Base-by-base conservation (phyloP, 495 filamentous ascomycete species). In the Aspergillus nanangensis region DNA sequence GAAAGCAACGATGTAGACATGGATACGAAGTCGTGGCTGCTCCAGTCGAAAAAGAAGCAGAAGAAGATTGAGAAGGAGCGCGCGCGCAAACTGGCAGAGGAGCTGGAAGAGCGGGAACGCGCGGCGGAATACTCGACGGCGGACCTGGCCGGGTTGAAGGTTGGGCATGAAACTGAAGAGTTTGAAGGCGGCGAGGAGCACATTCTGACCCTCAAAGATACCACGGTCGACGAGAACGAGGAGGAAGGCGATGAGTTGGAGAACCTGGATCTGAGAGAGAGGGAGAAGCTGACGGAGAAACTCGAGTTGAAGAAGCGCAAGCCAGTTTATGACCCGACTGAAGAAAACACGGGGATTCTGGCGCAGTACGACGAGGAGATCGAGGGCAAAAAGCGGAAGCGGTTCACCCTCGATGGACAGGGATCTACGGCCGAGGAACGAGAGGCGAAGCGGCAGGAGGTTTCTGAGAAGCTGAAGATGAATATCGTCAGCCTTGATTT, bases 321-420 rank as follows among this genome's bases (percentile, higher is more conserved):
- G 66, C 87, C 87, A 0, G 80, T 82, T 2, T 98, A 98, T 55
- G 86, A 97, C 55, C 90, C 91, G 2, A 72, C 80, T 13, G 81
- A 81, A 44, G 77, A 76, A 42, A 85, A 81, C 40, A 71, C 81
- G 45, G 76, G 72, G 38, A 77, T 98, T 21, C 69, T 98, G 36
- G 76, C 81, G 18, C 89, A 98, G 46, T 98, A 98, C 59, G 93
- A 97, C 53, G 92, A 96, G 57, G 91, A 94, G 56, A 95, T 96
- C 38, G 80, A 88, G 32, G 90, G 90, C 44, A 96, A 95, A 70
- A 93, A 92, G 67, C 77, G 80, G 39, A 96, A 95, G 66, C 72
- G 75, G 13, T 97, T 98, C 58, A 94, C 86, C 0, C 69, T 98
- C 23, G 89, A 90, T 61, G 83, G 80, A 2, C 71, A 80, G 44